phyloP scores from a whole-genome alignment of 129 eudicot species.

The Helianthus annuus region HanXRQr2.0-SUNRISE NC_035438.2:20917985-20918484 shows the following conservation, averaged over 20 bases:
- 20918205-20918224: not conserved
- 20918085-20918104: conserved; percentile 1
- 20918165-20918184: not conserved
- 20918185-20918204: not conserved
- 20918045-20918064: not conserved
- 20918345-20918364: no score
- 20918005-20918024: not conserved
- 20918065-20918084: not conserved
- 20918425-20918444: no score
- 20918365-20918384: no score
- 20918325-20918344: no score
- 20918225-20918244: not conserved
- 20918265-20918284: no score
- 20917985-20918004: no score
- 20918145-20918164: conserved; percentile 29
- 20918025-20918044: not conserved
- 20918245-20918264: not conserved
- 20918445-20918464: no score
- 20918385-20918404: no score
- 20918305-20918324: no score
- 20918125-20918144: conserved; percentile 29
- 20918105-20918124: conserved; percentile 21
- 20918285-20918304: no score
- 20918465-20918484: no score
- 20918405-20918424: no score